A percentile compares a stretch with the other conserved stretches of the same genome.
phyloP scores from a whole-genome alignment of 306 rosid species.

The Heteromeles arbutifolia region DNA sequence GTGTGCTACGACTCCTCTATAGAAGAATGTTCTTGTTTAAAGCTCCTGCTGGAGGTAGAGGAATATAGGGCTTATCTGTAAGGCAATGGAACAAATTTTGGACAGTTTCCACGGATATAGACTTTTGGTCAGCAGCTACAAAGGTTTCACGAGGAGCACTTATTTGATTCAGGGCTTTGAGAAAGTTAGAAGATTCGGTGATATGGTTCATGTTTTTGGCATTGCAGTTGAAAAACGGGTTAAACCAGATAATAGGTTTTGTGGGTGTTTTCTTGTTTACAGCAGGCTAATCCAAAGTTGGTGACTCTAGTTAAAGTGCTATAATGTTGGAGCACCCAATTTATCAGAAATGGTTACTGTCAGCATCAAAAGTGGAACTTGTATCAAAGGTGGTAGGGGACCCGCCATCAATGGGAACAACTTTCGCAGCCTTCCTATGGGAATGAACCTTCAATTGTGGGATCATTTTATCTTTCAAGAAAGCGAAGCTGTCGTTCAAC shows the following conservation, averaged over 20 bases:
- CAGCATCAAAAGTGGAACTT: conserved; percentile 3
- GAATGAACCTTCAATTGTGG: conserved; percentile 8
- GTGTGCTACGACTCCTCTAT: too few relatives aligned
- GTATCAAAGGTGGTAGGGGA: neutral
- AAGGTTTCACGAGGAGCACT: conserved; percentile 66
- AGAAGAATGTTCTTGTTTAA: too few relatives aligned
- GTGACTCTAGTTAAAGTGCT: conserved; percentile 44
- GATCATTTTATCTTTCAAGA: neutral
- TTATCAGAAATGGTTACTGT: neutral
- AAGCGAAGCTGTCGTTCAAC: neutral
- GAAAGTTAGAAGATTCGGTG: conserved; percentile 59
- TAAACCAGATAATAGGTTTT: conserved; percentile 70
- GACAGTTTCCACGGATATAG: too few relatives aligned
- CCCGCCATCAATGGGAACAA: conserved; percentile 5
- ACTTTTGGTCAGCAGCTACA: too few relatives aligned
- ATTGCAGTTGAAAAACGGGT: conserved; percentile 51
- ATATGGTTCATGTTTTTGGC: conserved; percentile 46
- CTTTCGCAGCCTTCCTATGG: conserved; percentile 4
- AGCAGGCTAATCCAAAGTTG: conserved; percentile 65
- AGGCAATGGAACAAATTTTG: too few relatives aligned
- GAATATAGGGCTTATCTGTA: too few relatives aligned
- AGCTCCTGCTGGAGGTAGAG: too few relatives aligned
- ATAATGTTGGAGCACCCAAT: neutral
- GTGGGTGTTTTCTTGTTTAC: conserved; percentile 73
- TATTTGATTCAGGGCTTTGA: conserved; percentile 94